Evolutionary conservation across 805 yeast genomes (phyloP).

Genomic region (Crinitomyces ghanaensis): DNA sequence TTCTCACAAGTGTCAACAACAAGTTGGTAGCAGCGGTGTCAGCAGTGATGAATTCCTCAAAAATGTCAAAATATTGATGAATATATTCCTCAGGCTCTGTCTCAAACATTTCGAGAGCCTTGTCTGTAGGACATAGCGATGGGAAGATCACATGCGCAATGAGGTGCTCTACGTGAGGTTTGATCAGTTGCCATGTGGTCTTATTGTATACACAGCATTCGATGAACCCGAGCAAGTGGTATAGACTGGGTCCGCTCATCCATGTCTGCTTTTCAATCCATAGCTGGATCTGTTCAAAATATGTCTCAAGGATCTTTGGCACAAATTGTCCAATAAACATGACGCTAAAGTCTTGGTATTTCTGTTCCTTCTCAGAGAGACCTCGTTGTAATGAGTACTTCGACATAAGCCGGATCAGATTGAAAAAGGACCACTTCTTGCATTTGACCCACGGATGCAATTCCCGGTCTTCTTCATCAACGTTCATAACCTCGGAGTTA

Average conservation of each 20-base stretch:
- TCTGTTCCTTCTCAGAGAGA: slow-evolving; percentile 25
- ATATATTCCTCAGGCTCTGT: slow-evolving; percentile 84
- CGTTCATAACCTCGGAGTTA: slow-evolving; percentile 40
- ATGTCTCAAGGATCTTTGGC: slow-evolving; percentile 60
- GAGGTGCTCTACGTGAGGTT: slow-evolving; percentile 53
- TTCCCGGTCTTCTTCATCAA: slow-evolving; percentile 43
- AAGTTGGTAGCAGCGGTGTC: slow-evolving; percentile 72
- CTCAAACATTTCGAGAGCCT: slow-evolving; percentile 62
- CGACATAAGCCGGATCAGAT: slow-evolving; percentile 56
- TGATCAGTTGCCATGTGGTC: slow-evolving; percentile 53
- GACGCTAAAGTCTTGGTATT: slow-evolving; percentile 48
- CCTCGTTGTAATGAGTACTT: slow-evolving; percentile 40
- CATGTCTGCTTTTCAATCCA: slow-evolving; percentile 63
- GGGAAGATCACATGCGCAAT: slow-evolving; percentile 69
- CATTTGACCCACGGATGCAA: slow-evolving; percentile 56
- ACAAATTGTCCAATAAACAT: slow-evolving; percentile 47
- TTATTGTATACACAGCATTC: slow-evolving; percentile 50
- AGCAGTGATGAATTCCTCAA: slow-evolving; percentile 53
- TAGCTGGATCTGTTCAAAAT: slow-evolving; percentile 52
- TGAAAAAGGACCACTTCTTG: slow-evolving; percentile 84
- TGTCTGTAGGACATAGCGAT: slow-evolving; percentile 55
- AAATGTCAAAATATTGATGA: slow-evolving; percentile 51
- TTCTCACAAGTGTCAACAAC: slow-evolving; percentile 57
- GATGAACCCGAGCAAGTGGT: slow-evolving; percentile 51
- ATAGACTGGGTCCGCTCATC: slow-evolving; percentile 57